Conservation (phyloP, 768 basidiomycete species). For the Wakefieldia striispora region DNA sequence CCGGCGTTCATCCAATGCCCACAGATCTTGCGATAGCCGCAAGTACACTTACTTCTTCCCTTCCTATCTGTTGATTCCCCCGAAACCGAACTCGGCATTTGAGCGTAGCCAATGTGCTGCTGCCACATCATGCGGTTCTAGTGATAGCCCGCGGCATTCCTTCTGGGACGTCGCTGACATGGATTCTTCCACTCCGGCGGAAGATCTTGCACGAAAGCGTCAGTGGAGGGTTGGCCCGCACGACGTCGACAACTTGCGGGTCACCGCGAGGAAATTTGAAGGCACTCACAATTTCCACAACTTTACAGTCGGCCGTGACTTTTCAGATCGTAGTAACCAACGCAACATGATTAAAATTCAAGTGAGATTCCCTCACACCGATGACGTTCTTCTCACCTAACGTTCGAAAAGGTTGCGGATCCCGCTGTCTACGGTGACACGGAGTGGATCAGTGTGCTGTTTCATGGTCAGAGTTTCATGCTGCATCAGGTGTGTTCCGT, state of each 20-base stretch:
- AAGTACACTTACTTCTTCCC: conserved; percentile 99
- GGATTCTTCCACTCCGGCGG: conserved; percentile 43
- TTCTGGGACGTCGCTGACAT: conserved; percentile 57
- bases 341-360: conserved; percentile 88
- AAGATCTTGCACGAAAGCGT: conserved; percentile 66
- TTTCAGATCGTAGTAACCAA: conserved; percentile 75
- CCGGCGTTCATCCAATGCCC: neutral
- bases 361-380: conserved; percentile 37
- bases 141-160: conserved; percentile 38
- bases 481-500: conserved; percentile 80
- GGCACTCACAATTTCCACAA: conserved; percentile 98
- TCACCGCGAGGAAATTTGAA: conserved; percentile 60
- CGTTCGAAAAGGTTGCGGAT: conserved; percentile 61
- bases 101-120: conserved; percentile 42
- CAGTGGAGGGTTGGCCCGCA: conserved; percentile 62
- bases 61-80: conserved; percentile 87
- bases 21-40: conserved; percentile 87
- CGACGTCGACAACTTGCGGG: conserved; percentile 56
- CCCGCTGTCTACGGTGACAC: conserved; percentile 89
- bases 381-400: neutral
- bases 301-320: conserved; percentile 88
- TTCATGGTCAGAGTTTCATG: conserved; percentile 99
- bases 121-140: conserved; percentile 11
- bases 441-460: conserved; percentile 91
- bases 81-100: conserved; percentile 72